A percentile compares a stretch with the other conserved stretches of the same genome.
Conservation (phyloP, 1,284 basidiomycete genomes). For the Ganoderma sp. region DNA sequence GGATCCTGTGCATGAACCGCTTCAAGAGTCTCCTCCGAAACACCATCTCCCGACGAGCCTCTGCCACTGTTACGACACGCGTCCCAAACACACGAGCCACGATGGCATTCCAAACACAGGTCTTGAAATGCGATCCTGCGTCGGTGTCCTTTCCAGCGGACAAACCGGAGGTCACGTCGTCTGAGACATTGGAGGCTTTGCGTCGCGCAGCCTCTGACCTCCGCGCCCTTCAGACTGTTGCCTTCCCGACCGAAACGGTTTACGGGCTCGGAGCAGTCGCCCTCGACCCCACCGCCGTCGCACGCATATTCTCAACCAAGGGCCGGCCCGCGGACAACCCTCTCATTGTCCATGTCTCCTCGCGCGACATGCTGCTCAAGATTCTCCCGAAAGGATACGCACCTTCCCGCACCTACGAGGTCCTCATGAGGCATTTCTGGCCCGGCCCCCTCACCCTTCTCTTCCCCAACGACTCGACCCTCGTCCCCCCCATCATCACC, state of each 20-base stretch:
- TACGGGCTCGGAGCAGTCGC: constrained; percentile 95
- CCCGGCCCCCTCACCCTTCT: constrained; percentile 93
- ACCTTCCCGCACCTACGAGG: constrained; percentile 68
- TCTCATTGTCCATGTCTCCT: constrained; percentile 96
- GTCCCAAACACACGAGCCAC: constrained; percentile 8
- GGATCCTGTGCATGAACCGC: constrained; percentile 21
- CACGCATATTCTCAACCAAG: constrained; percentile 88
- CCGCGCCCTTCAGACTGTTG: constrained; percentile 55
- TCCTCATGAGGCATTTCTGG: constrained; percentile 88
- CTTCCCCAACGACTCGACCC: constrained; percentile 73
- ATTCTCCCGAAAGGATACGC: constrained; percentile 71
- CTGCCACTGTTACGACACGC: background rate
- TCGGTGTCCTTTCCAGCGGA: constrained; percentile 38
- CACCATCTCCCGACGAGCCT: constrained; percentile 1
- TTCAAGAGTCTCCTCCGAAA: constrained; percentile 22
- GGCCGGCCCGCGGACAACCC: constrained; percentile 96
- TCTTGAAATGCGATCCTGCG: constrained; percentile 37
- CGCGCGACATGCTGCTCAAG: constrained; percentile 77
- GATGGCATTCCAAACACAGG: constrained; percentile 35
- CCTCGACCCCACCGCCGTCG: constrained; percentile 67
- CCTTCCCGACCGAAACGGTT: constrained; percentile 98
- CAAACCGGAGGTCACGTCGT: constrained; percentile 33
- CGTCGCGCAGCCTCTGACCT: constrained; percentile 36
- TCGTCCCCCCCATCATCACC: constrained; percentile 73
- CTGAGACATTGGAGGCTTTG: constrained; percentile 35